These are phyloP conservation scores for Forsythia viridissima DNA, from an alignment of 257 asterid species.

Conservation along the genomic window DNA sequence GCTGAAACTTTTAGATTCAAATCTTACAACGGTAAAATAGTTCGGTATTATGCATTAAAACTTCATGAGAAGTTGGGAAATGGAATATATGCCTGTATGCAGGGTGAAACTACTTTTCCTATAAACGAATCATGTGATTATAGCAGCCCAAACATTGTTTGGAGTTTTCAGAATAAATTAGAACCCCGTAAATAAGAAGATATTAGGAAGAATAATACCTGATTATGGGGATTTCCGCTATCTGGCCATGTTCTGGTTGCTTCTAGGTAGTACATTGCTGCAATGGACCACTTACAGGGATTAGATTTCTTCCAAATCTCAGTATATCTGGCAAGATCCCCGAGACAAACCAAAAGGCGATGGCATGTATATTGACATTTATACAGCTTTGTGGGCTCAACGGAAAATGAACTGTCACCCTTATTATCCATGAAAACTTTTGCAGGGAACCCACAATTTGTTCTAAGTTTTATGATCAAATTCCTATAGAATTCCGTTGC, in stretches of 20 bases:
- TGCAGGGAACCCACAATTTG: conserved; percentile 48
- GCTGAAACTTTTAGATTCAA: conserved; percentile 9
- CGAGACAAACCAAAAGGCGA: conserved; percentile 82
- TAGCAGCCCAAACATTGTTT: background rate
- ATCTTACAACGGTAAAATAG: background rate
- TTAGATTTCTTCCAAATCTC: conserved; percentile 59
- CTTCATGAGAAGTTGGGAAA: background rate
- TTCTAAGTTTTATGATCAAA: conserved; percentile 49
- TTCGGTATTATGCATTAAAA: background rate
- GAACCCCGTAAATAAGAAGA: background rate
- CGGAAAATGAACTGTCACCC: conserved; percentile 21
- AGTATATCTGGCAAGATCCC: conserved; percentile 80
- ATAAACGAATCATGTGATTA: background rate
- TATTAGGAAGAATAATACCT: conserved; percentile 36
- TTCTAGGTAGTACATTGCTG: conserved; percentile 67
- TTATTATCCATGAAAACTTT: conserved; percentile 38
- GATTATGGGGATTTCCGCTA: conserved; percentile 96
- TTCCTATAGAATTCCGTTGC: conserved; percentile 64
- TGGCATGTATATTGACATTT: conserved; percentile 69
- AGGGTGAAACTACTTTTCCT: background rate
- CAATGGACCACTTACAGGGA: conserved; percentile 65
- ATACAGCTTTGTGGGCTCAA: conserved; percentile 36
- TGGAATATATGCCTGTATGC: too few relatives aligned
- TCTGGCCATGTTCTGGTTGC: conserved; percentile 75
- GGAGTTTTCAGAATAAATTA: background rate